Percentiles rank a stretch among this genome's conserved stretches.
Conservation (phyloP, 2,329 filamentous ascomycete species). For the Botryotinia globosa region DNA sequence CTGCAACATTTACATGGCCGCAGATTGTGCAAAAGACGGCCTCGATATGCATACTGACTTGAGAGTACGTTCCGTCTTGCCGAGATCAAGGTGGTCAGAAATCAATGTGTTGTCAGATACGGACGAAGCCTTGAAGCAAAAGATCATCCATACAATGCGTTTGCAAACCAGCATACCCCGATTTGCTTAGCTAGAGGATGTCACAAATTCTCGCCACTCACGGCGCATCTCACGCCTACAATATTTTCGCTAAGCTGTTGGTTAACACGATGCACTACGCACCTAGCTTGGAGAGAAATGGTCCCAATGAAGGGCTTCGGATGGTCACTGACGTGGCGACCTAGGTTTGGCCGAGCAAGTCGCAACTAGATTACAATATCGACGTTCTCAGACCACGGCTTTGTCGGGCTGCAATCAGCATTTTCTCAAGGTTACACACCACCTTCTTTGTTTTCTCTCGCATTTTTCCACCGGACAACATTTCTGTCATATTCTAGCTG, state of each 20-base stretch:
- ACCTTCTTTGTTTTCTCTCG: constrained; percentile 24
- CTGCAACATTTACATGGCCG: constrained; percentile 25
- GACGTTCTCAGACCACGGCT: constrained; percentile 22
- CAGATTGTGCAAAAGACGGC: constrained; percentile 19
- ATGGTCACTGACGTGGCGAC: constrained; percentile 37
- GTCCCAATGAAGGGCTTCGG: constrained; percentile 29
- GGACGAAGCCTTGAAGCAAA: constrained; percentile 25
- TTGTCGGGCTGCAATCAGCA: constrained; percentile 27
- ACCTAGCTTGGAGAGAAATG: constrained; percentile 24
- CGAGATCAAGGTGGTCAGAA: constrained; percentile 19
- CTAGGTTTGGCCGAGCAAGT: constrained; percentile 33
- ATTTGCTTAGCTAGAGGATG: constrained; percentile 20
- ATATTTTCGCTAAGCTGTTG: constrained; percentile 22
- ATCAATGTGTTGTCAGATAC: constrained; percentile 36
- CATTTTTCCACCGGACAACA: constrained; percentile 20
- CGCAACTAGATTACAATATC: constrained; percentile 19
- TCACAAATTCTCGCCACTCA: constrained; percentile 29
- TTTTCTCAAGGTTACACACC: constrained; percentile 25
- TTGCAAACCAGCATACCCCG: constrained; percentile 12
- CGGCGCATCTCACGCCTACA: constrained; percentile 22
- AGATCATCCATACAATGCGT: constrained; percentile 23
- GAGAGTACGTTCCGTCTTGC: constrained; percentile 18
- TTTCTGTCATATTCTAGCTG: constrained; percentile 19
- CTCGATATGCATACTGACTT: constrained; percentile 19
- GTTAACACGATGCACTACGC: constrained; percentile 19